Percentiles rank a stretch among this genome's conserved stretches.
These are phyloP conservation scores for Lipomyces orientalis DNA, from an alignment of 805 yeast genomes.

Conservation along the genomic window DNA sequence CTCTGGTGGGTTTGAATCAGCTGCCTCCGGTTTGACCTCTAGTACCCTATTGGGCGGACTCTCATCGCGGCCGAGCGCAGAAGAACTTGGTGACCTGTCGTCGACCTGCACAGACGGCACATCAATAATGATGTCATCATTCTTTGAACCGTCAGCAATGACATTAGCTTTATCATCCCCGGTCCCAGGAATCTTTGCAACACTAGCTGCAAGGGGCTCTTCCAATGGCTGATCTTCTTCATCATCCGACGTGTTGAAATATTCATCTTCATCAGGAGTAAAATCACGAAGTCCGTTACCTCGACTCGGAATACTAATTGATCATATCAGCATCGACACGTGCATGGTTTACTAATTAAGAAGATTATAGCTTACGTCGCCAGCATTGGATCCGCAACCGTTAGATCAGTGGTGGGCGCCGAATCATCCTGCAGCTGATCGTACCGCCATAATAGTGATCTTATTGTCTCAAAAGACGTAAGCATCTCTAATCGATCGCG, in stretches of 20 bases:
- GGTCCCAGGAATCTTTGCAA: background rate
- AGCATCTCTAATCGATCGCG: constrained; percentile 45
- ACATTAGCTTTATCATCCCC: background rate
- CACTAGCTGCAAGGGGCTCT: constrained; percentile 3
- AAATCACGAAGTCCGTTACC: constrained; percentile 24
- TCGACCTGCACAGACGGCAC: background rate
- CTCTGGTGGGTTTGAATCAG: background rate
- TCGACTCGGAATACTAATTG: background rate
- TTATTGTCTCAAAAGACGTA: constrained; percentile 41
- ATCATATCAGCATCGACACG: background rate
- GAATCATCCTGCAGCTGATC: constrained; percentile 20
- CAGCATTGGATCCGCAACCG: constrained; percentile 18
- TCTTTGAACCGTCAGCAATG: constrained; percentile 8
- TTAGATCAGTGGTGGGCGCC: constrained; percentile 6
- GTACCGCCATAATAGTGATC: constrained; percentile 23
- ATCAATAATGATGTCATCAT: constrained; percentile 1
- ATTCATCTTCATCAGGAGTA: constrained; percentile 33
- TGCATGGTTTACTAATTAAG: background rate
- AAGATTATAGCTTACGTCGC: constrained; percentile 1
- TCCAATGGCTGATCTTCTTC: constrained; percentile 8
- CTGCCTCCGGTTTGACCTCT: background rate
- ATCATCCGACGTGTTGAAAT: constrained; percentile 38
- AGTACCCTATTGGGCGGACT: background rate
- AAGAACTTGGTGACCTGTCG: background rate
- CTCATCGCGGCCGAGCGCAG: background rate